phyloP scores from a whole-genome alignment of 2,329 filamentous ascomycete genomes.

The Neonectria neomacrospora region DNA sequence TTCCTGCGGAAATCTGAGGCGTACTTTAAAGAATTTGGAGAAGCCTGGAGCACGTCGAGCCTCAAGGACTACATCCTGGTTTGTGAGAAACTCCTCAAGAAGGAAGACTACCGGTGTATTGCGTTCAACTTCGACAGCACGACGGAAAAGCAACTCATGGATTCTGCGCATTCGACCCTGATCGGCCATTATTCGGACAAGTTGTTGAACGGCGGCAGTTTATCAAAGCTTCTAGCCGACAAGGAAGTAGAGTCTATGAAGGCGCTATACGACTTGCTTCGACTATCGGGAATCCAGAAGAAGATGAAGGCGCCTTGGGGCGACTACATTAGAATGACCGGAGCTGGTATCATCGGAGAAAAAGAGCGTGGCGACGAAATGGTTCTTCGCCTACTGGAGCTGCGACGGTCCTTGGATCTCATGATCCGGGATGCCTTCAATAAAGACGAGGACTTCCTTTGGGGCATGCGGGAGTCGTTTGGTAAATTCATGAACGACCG shows the following conservation, averaged over 20 bases:
- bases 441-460: slow-evolving; percentile 79
- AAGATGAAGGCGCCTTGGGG: slow-evolving; percentile 79
- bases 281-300: slow-evolving; percentile 75
- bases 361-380: slow-evolving; percentile 83
- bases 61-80: slow-evolving; percentile 81
- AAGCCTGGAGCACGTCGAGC: slow-evolving; percentile 69
- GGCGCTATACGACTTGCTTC: slow-evolving; percentile 81
- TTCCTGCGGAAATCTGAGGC: slow-evolving; percentile 74
- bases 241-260: slow-evolving; percentile 77
- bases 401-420: slow-evolving; percentile 82
- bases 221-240: slow-evolving; percentile 78
- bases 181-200: slow-evolving; percentile 74
- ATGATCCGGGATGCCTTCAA: slow-evolving; percentile 82
- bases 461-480: slow-evolving; percentile 86
- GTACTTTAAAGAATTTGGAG: slow-evolving; percentile 78
- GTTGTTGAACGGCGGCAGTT: slow-evolving; percentile 72
- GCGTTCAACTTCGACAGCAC: slow-evolving; percentile 83
- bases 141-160: slow-evolving; percentile 81
- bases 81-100: slow-evolving; percentile 74
- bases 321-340: slow-evolving; percentile 80
- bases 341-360: slow-evolving; percentile 82
- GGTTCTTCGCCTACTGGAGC: slow-evolving; percentile 82
- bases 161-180: slow-evolving; percentile 77
- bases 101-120: slow-evolving; percentile 81
- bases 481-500: slow-evolving; percentile 93